A percentile compares a stretch with the other conserved stretches of the same genome.
These are phyloP conservation scores for Condylostoma magnum DNA, from an alignment of 169 alveolate species.

Conservation along the genomic window DNA sequence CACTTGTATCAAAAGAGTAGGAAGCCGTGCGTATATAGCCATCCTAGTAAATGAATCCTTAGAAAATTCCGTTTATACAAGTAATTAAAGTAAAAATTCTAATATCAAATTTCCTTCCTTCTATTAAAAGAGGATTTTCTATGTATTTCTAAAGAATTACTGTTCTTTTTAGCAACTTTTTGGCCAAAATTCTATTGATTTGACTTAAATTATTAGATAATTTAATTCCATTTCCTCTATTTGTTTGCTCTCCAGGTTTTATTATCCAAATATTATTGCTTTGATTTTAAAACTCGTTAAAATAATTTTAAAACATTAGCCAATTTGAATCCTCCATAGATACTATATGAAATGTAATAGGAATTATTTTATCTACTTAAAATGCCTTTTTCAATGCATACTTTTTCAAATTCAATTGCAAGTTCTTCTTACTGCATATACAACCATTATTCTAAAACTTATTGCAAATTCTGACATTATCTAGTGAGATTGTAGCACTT, in stretches of 20 bases:
- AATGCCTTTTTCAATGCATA: conserved; percentile 39
- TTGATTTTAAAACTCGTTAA: too few species aligned
- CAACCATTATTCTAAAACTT: conserved; percentile 58
- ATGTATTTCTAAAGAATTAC: conserved; percentile 74
- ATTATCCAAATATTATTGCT: neutral
- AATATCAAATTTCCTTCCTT: conserved; percentile 84
- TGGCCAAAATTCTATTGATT: conserved; percentile 4
- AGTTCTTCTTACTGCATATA: conserved; percentile 61
- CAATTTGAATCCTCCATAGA: conserved; percentile 32
- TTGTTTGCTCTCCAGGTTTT: neutral
- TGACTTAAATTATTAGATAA: neutral
- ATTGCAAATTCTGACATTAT: conserved; percentile 39
- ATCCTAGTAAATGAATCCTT: conserved; percentile 59
- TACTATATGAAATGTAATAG: conserved; percentile 65
- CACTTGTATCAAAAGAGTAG: conserved; percentile 43
- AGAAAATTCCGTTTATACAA: conserved; percentile 39
- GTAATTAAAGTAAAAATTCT: conserved; percentile 71
- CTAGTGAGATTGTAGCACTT: conserved; percentile 14
- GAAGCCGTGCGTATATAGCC: conserved; percentile 63
- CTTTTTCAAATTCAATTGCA: conserved; percentile 48
- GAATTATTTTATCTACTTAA: conserved; percentile 47
- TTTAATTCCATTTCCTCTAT: neutral
- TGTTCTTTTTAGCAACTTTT: conserved; percentile 40
- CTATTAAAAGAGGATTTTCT: conserved; percentile 77
- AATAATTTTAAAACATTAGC: too few species aligned